phyloP scores from a whole-genome alignment of 169 alveolate species.

The Babesia ovis region DNA sequence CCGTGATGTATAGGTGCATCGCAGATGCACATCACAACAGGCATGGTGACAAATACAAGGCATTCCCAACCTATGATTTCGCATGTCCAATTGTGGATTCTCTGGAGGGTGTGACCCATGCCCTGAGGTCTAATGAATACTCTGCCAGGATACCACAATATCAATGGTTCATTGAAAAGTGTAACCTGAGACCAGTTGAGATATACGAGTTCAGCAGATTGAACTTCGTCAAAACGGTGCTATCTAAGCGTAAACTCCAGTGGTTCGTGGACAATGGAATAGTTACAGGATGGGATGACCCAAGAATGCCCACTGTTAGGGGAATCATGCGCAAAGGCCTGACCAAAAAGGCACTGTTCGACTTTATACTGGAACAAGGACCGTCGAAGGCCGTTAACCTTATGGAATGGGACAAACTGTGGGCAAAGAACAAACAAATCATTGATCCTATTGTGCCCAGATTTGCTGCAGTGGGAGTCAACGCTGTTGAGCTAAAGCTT shows the following conservation, averaged over 20 bases:
- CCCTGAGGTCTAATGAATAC: constrained; percentile 96
- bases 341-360: constrained; percentile 94
- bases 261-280: constrained; percentile 92
- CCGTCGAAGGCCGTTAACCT: constrained; percentile 94
- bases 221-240: constrained; percentile 91
- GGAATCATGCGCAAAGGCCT: constrained; percentile 98
- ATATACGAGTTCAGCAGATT: constrained; percentile 94
- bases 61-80: constrained; percentile 98
- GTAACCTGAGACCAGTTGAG: constrained; percentile 86
- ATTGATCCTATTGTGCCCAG: constrained; percentile 95
- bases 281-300: constrained; percentile 97
- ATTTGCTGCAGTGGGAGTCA: constrained; percentile 87
- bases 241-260: constrained; percentile 94
- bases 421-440: constrained; percentile 95
- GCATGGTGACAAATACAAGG: constrained; percentile 91
- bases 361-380: constrained; percentile 96
- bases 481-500: constrained; percentile 56
- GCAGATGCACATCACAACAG: constrained; percentile 91
- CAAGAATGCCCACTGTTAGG: constrained; percentile 97
- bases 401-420: constrained; percentile 99
- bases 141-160: constrained; percentile 95
- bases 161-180: constrained; percentile 89
- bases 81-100: constrained; percentile 98
- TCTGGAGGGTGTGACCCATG: constrained; percentile 97
- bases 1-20: constrained; percentile 94